Evolutionary conservation across 2,329 filamentous ascomycete genomes (phyloP).

Genomic region (Fusarium sp.): DNA sequence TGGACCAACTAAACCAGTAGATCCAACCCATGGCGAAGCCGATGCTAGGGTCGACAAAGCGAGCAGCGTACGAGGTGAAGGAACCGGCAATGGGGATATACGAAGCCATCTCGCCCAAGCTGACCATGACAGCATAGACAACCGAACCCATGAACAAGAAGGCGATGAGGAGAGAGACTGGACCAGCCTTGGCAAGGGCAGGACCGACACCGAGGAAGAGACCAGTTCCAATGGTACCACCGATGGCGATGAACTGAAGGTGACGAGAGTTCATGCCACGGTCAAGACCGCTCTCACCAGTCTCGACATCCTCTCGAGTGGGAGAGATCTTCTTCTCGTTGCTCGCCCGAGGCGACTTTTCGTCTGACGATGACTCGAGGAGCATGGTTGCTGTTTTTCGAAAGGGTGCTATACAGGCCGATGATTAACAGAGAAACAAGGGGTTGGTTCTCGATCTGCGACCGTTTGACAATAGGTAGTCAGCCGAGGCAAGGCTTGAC

Average conservation of each 20-base stretch:
- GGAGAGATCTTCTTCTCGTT: conserved; percentile 40
- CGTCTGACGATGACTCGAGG: conserved; percentile 40
- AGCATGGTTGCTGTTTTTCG: conserved; percentile 28
- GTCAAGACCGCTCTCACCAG: conserved; percentile 52
- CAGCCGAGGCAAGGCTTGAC: neutral
- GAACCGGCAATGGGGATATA: conserved; percentile 82
- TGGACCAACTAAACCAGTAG: conserved; percentile 84
- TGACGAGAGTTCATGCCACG: conserved; percentile 55
- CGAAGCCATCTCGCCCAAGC: conserved; percentile 79
- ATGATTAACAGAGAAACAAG: neutral
- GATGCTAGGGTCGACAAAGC: conserved; percentile 78
- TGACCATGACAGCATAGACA: conserved; percentile 80
- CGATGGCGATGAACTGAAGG: conserved; percentile 64
- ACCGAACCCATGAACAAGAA: conserved; percentile 78
- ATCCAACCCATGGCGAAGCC: conserved; percentile 86
- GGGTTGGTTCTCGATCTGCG: neutral
- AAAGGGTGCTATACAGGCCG: conserved; percentile 4
- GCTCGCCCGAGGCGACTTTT: conserved; percentile 46
- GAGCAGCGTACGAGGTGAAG: conserved; percentile 80
- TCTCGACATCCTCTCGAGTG: conserved; percentile 51
- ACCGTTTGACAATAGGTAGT: neutral
- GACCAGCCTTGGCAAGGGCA: conserved; percentile 72
- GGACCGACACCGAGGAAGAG: conserved; percentile 77
- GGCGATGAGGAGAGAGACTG: conserved; percentile 74
- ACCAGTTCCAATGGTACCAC: conserved; percentile 78